Evolutionary conservation across 805 yeast species (phyloP), one percentile per base, ranked within the genome.

Genomic region (Pichia insulana): DNA sequence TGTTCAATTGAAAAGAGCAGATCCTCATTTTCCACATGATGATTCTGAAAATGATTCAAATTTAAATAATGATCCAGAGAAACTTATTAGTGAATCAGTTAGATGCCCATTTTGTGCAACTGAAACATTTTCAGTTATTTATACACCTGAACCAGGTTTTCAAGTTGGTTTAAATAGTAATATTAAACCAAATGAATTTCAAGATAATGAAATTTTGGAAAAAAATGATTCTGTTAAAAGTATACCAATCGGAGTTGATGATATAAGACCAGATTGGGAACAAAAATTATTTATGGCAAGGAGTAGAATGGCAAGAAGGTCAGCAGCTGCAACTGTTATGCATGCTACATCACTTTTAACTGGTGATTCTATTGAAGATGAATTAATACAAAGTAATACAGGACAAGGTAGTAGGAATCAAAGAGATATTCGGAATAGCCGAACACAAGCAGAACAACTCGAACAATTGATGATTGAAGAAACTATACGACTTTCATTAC

Each of bases 191-290:
- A 25, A 63, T 55, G 40, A 57, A 56, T 41, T 78, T 60, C 25
- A 18, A n/a, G 15, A 18, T n/a, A n/a, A n/a, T n/a, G n/a, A n/a
- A n/a, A n/a, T n/a, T n/a, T n/a, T n/a, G n/a, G n/a, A n/a, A n/a
- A n/a, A n/a, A n/a, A n/a, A n/a, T n/a, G n/a, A n/a, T n/a, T n/a
- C n/a, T n/a, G n/a, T n/a, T n/a, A n/a, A 32, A 9, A 19, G 18
- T 18, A 20, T 7, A 18, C 8, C 85, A 4, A 71, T 88, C 20
- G 79, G 90, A 0, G 76, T 87, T 9, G 98, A 90, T 62, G 64
- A 61, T 48, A 84, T 90, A 34, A 71, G 97, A 40, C 97, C 98
- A 1, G 96, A 86, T 56, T 90, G 98, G 98, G 88, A 85, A 53
- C 63, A 69, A 16, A 83, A 78, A 49, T 70, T 90, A 37, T 68